Base-by-base conservation (phyloP, 2,329 filamentous ascomycete genomes). In the Colletotrichum magnum region DNA sequence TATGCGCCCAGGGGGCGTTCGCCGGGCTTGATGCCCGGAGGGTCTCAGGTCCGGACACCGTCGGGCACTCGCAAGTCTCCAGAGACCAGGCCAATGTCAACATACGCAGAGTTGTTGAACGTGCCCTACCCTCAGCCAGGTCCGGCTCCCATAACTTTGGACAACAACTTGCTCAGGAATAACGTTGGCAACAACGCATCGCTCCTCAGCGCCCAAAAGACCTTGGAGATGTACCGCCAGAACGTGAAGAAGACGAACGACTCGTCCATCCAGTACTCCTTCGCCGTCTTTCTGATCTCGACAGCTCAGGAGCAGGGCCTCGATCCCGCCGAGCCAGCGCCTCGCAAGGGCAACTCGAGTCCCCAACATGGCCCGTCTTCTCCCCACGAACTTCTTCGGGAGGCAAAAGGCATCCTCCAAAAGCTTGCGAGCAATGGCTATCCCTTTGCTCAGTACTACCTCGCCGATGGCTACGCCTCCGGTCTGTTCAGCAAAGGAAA, bases 211-310 rank as follows among this genome's bases (percentile, higher is more conserved):
- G 92, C 94, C 41, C 93, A 95, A 77, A 95, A 98, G 82, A 99
- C 96, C 2, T 88, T 99, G 57, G 95, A 98, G 64, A 98, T 98
- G 95, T 99, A 99, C 80, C 89, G 95, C 52, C 92, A 92, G 64
- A 99, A 98, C 77, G 94, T 98, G 68, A 98, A 98, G 84, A 99
- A 99, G 84, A 97, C 96, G 3, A 96, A 93, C 71, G 94, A 98
- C 79, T 87, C 92, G 16, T 91, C 93, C 4, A 93, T 97, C 41
- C 94, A 98, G 80, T 98, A 98, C 80, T 96, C 97, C 36, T 98
- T 99, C 81, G 96, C 96, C 2, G 89, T 98, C 45, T 97, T 97
- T 79, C 90, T 99, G 84, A 92, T 98, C 73, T 93, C 95, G 54
- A 92, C 94, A 2, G 95, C 95, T 48, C 92, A 94, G 78, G 93